phyloP scores from a whole-genome alignment of 1,284 basidiomycete genomes.

The Cutaneotrichosporon mucoides region DNA sequence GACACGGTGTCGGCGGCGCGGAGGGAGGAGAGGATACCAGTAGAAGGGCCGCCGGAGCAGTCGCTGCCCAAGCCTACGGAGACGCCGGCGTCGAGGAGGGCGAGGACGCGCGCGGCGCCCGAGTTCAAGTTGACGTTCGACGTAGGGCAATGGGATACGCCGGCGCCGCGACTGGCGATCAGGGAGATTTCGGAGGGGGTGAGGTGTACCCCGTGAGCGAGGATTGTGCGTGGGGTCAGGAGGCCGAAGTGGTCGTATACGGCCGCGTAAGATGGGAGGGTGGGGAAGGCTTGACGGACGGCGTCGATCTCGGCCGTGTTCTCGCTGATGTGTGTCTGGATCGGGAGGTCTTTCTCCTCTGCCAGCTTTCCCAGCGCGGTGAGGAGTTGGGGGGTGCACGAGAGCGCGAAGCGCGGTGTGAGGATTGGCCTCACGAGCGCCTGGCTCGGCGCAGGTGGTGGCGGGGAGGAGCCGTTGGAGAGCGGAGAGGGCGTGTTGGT shows the following conservation, averaged over 20 bases:
- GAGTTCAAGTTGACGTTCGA: conserved; percentile 87
- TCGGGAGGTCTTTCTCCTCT: conserved; percentile 49
- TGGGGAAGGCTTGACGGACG: conserved; percentile 64
- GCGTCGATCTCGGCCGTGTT: conserved; percentile 70
- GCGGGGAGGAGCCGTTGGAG: too few species aligned
- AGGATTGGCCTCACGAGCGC: conserved; percentile 78
- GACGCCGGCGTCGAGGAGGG: conserved; percentile 7
- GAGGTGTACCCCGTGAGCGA: conserved; percentile 79
- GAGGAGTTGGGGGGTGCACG: conserved; percentile 76
- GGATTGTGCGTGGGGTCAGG: conserved; percentile 73
- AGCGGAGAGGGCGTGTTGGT: neutral
- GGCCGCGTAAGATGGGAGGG: conserved; percentile 58
- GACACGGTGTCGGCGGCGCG: conserved; percentile 77
- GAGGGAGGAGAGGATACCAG: conserved; percentile 77
- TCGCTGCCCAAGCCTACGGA: conserved; percentile 87
- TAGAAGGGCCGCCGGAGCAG: conserved; percentile 80
- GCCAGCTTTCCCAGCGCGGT: conserved; percentile 59
- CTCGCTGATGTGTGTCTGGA: conserved; percentile 93
- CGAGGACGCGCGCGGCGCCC: conserved; percentile 73
- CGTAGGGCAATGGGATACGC: conserved; percentile 87
- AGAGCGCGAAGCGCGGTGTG: conserved; percentile 92
- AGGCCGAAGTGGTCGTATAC: conserved; percentile 81
- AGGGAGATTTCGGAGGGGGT: conserved; percentile 66
- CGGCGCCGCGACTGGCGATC: conserved; percentile 63
- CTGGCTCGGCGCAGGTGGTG: conserved; percentile 13